Conservation (phyloP, 768 basidiomycete genomes). For the Pleurotus salmoneostramineus region DNA sequence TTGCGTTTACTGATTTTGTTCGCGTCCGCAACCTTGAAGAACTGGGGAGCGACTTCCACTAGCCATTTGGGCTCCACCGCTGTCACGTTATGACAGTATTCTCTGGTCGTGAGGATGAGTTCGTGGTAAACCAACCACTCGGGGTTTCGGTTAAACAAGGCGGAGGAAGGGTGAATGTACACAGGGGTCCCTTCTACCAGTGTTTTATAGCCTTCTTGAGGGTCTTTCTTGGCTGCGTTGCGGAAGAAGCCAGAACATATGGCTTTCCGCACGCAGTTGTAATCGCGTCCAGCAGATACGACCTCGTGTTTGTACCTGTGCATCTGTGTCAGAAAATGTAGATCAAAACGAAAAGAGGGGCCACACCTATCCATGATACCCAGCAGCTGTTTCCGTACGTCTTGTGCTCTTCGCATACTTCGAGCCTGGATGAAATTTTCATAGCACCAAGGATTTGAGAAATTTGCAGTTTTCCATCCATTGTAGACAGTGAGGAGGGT, state of each 20-base stretch:
- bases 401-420: constrained; percentile 95
- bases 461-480: constrained; percentile 95
- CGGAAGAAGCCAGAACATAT: constrained; percentile 98
- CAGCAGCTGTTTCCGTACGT: constrained; percentile 94
- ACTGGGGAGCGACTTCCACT: constrained; percentile 95
- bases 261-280: constrained; percentile 88
- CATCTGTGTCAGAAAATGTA: constrained; percentile 8
- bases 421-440: constrained; percentile 99
- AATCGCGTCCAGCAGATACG: constrained; percentile 87
- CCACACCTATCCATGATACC: constrained; percentile 97
- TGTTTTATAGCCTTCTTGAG: constrained; percentile 97
- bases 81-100: constrained; percentile 91
- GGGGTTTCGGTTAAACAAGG: constrained; percentile 93
- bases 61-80: constrained; percentile 98
- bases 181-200: constrained; percentile 98
- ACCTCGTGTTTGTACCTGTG: constrained; percentile 95
- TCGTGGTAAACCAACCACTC: constrained; percentile 98
- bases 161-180: constrained; percentile 96
- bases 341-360: neutral
- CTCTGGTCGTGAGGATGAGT: constrained; percentile 91
- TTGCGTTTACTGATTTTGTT: constrained; percentile 98
- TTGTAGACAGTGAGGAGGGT: constrained; percentile 95
- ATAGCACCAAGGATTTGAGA: constrained; percentile 98
- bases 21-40: constrained; percentile 97
- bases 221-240: constrained; percentile 98